Conservation (phyloP, 331 rosid species). For the Quercus lobata region DNA sequence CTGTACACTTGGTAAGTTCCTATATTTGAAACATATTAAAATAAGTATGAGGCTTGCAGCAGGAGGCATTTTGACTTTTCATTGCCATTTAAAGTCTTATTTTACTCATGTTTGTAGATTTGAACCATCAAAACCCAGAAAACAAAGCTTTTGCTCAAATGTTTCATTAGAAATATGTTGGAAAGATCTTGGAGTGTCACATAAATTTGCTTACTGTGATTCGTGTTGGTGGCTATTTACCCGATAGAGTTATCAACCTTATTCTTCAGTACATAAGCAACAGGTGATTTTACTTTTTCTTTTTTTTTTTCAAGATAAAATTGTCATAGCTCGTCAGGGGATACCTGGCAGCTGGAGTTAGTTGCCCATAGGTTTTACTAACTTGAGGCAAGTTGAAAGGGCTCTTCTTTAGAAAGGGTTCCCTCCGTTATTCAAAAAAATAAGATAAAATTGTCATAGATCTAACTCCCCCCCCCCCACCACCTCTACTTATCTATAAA, state of each 20-base stretch:
- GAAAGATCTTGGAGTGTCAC: constrained; percentile 83
- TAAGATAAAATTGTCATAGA: neutral
- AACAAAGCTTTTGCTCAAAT: constrained; percentile 83
- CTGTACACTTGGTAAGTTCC: constrained; percentile 71
- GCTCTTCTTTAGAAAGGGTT: no score
- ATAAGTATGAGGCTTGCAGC: neutral
- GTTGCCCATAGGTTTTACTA: no score
- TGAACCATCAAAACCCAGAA: constrained; percentile 73
- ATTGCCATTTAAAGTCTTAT: neutral
- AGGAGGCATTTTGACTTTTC: neutral
- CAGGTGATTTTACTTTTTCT: constrained; percentile 39
- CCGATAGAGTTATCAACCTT: constrained; percentile 82
- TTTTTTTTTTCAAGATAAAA: neutral
- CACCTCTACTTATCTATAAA: no score
- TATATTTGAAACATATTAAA: neutral
- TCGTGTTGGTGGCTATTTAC: constrained; percentile 77
- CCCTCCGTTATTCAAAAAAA: no score
- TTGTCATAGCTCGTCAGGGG: no score
- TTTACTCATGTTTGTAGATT: constrained; percentile 65
- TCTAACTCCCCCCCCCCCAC: neutral
- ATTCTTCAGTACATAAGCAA: constrained; percentile 81
- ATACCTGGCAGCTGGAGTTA: no score
- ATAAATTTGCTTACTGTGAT: constrained; percentile 68
- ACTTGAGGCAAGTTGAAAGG: no score
- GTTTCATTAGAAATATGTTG: constrained; percentile 81